phyloP scores from a whole-genome alignment of 1,284 basidiomycete genomes.

The Ganoderma lucidum region DNA sequence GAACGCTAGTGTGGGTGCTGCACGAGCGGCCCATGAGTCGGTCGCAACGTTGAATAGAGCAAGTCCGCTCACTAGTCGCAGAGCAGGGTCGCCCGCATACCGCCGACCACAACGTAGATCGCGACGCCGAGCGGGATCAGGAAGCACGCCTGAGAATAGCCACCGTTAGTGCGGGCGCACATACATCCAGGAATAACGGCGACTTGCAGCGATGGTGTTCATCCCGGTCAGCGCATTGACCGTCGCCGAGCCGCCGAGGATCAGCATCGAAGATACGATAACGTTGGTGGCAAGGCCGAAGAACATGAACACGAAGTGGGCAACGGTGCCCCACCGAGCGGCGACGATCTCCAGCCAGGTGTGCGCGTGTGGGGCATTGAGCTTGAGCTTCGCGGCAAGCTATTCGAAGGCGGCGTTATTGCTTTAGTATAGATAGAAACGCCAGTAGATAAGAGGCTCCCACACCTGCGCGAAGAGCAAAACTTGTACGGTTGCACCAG shows the following conservation, averaged over 20 bases:
- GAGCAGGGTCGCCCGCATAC: constrained; percentile 54
- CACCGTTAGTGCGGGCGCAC: neutral
- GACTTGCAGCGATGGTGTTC: constrained; percentile 58
- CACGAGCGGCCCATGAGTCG: constrained; percentile 2
- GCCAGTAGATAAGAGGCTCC: neutral
- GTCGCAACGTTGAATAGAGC: neutral
- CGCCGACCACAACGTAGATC: constrained; percentile 63
- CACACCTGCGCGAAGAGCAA: constrained; percentile 54
- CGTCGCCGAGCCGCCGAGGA: constrained; percentile 69
- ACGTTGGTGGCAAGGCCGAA: constrained; percentile 73
- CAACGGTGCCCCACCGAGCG: constrained; percentile 59
- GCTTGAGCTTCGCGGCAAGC: constrained; percentile 64
- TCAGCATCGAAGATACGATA: constrained; percentile 68
- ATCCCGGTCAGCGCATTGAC: constrained; percentile 64
- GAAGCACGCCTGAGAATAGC: constrained; percentile 59
- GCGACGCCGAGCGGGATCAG: constrained; percentile 64
- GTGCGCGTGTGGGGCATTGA: constrained; percentile 66
- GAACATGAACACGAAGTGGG: constrained; percentile 72
- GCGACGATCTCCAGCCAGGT: constrained; percentile 74
- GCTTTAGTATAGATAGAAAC: neutral
- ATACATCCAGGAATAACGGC: constrained; percentile 37
- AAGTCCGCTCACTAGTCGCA: constrained; percentile 47
- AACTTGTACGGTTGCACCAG: constrained; percentile 60
- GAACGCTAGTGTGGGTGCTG: constrained; percentile 81
- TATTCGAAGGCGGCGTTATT: constrained; percentile 20